These are phyloP conservation scores for Agaricus subrufescens DNA, from an alignment of 768 basidiomycete species.

Conservation along the genomic window DNA sequence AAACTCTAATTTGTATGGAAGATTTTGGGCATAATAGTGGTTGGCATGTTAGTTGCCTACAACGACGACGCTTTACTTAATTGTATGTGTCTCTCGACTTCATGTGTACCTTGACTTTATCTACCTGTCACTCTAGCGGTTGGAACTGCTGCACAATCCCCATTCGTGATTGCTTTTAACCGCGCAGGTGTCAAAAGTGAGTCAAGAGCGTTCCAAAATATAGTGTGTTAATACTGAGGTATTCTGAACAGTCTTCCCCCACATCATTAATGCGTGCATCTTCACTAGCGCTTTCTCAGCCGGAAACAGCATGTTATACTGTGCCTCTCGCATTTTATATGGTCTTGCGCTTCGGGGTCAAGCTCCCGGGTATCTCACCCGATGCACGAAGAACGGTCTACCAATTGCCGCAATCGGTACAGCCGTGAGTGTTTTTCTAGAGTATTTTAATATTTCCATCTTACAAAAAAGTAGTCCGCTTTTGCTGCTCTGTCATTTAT, in stretches of 20 bases:
- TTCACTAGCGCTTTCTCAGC: conserved; percentile 70
- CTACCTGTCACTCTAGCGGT: conserved; percentile 18
- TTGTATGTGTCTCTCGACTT: conserved; percentile 13
- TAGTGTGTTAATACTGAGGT: conserved; percentile 10
- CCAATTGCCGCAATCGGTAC: conserved; percentile 36
- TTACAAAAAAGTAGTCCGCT: conserved; percentile 19
- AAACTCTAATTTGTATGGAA: no score
- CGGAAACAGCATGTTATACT: conserved; percentile 60
- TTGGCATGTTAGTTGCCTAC: no score
- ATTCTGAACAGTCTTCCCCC: conserved; percentile 43
- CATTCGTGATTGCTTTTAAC: conserved; percentile 80
- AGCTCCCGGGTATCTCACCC: conserved; percentile 37
- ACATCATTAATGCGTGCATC: conserved; percentile 69
- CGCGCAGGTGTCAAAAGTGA: conserved; percentile 43
- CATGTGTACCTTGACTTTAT: background rate
- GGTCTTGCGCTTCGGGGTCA: conserved; percentile 50
- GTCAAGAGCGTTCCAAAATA: background rate
- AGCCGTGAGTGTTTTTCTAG: conserved; percentile 21
- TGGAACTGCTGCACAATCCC: conserved; percentile 72
- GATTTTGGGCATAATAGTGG: no score
- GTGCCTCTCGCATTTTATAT: conserved; percentile 47
- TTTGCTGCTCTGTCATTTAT: conserved; percentile 57
- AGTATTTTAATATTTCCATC: background rate
- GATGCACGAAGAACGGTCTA: conserved; percentile 44
- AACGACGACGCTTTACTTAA: conserved; percentile 50